phyloP scores from a whole-genome alignment of 139 green algal genomes.

The Pleodorina starrii region DNA sequence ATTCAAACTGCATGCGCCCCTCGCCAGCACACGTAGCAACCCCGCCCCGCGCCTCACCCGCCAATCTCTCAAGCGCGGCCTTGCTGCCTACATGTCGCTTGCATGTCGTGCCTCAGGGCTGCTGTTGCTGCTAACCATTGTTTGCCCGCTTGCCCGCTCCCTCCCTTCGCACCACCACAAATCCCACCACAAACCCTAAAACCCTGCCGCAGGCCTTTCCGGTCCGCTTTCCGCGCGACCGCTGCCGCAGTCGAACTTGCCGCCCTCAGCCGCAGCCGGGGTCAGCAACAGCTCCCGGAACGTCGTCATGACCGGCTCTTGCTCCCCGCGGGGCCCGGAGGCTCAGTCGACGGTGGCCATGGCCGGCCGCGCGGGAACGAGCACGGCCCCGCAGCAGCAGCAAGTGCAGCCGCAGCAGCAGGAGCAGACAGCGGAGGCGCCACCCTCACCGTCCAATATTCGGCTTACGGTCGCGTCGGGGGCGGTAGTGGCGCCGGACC shows the following conservation, averaged over 20 bases:
- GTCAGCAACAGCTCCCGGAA: background rate
- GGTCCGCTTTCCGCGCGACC: no score
- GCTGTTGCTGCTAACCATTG: no score
- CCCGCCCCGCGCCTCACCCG: no score
- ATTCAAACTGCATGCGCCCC: background rate
- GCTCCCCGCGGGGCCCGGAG: background rate
- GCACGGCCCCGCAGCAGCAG: background rate
- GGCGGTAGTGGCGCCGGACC: constrained; percentile 35
- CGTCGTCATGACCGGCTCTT: background rate
- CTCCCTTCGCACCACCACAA: no score
- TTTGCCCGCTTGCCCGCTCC: no score
- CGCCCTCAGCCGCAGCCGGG: background rate
- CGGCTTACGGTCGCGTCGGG: background rate
- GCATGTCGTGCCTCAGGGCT: no score
- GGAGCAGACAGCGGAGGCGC: background rate
- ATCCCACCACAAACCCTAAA: no score
- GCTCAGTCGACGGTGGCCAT: background rate
- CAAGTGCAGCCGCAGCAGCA: constrained; percentile 1
- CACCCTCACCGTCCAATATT: background rate
- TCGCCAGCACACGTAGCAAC: background rate
- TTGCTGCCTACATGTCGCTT: no score
- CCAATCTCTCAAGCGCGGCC: no score
- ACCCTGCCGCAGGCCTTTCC: no score
- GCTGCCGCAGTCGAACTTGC: no score
- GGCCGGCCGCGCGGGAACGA: background rate